These are phyloP conservation scores for Vaccinium vitisidaea DNA, from an alignment of 148 eudicot genomes.

Conservation along the genomic window DNA sequence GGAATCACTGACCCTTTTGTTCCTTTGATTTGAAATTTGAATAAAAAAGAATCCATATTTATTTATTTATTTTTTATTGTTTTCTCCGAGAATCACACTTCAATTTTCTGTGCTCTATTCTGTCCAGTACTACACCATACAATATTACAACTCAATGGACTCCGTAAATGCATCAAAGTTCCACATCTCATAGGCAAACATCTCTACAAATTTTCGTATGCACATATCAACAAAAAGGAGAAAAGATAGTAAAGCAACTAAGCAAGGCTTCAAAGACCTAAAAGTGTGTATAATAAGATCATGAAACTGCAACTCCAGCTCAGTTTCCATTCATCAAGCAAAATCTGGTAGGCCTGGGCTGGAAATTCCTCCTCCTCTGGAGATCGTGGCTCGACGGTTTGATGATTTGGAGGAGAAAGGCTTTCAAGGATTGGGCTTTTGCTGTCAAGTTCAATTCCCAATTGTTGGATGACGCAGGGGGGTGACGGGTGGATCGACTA, in stretches of 20 bases:
- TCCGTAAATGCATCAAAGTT: background rate
- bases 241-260: too few species aligned
- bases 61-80: too few species aligned
- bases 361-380: slow-evolving; percentile 37
- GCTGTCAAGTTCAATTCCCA: slow-evolving; percentile 22
- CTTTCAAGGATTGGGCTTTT: slow-evolving; percentile 31
- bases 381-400: slow-evolving; percentile 45
- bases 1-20: too few species aligned
- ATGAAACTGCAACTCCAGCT: slow-evolving; percentile 24
- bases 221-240: background rate
- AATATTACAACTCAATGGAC: background rate
- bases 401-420: slow-evolving; percentile 38
- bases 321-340: slow-evolving; percentile 14
- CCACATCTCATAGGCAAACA: background rate
- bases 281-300: background rate
- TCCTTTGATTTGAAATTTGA: too few species aligned
- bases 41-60: too few species aligned
- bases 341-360: slow-evolving; percentile 47
- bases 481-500: background rate
- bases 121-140: background rate
- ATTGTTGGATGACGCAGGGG: background rate
- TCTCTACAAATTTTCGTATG: background rate
- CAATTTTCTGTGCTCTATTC: background rate
- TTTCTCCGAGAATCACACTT: background rate
- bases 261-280: background rate